phyloP scores from a whole-genome alignment of 2,329 filamentous ascomycete species.

The Penicillium psychrosexuale region DNA sequence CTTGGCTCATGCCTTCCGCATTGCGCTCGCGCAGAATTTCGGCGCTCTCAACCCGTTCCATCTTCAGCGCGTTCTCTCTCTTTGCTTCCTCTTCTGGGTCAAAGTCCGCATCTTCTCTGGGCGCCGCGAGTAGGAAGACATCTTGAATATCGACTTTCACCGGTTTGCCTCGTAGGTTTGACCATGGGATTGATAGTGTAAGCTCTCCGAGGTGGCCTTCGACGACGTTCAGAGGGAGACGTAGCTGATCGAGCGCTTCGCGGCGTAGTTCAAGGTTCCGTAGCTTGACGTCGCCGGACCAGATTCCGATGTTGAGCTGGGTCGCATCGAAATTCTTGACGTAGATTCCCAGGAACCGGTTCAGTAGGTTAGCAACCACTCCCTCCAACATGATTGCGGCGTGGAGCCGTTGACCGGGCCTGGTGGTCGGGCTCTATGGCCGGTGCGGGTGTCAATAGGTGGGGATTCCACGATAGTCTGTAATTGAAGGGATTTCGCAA shows the following conservation, averaged over 20 bases:
- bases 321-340: slow-evolving; percentile 99
- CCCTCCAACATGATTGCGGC: slow-evolving; percentile 84
- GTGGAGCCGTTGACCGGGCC: slow-evolving; percentile 70
- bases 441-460: slow-evolving; percentile 12
- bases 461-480: slow-evolving; percentile 10
- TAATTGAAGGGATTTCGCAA: slow-evolving; percentile 9
- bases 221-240: slow-evolving; percentile 91
- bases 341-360: slow-evolving; percentile 99
- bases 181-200: slow-evolving; percentile 94
- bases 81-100: slow-evolving; percentile 88
- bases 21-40: slow-evolving; percentile 90
- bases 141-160: slow-evolving; percentile 95
- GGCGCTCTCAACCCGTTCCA: slow-evolving; percentile 96
- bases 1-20: slow-evolving; percentile 86
- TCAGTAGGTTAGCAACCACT: slow-evolving; percentile 92
- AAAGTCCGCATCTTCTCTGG: slow-evolving; percentile 91
- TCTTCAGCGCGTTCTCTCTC: slow-evolving; percentile 86
- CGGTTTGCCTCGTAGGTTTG: slow-evolving; percentile 88
- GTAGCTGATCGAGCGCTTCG: slow-evolving; percentile 95
- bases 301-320: slow-evolving; percentile 97
- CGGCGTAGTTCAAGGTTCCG: slow-evolving; percentile 86
- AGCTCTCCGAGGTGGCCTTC: slow-evolving; percentile 91
- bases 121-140: slow-evolving; percentile 91
- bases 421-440: slow-evolving; percentile 40
- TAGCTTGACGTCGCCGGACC: slow-evolving; percentile 96